phyloP scores from a whole-genome alignment of 257 asterid species.

The Knoxia roxburghii region DNA sequence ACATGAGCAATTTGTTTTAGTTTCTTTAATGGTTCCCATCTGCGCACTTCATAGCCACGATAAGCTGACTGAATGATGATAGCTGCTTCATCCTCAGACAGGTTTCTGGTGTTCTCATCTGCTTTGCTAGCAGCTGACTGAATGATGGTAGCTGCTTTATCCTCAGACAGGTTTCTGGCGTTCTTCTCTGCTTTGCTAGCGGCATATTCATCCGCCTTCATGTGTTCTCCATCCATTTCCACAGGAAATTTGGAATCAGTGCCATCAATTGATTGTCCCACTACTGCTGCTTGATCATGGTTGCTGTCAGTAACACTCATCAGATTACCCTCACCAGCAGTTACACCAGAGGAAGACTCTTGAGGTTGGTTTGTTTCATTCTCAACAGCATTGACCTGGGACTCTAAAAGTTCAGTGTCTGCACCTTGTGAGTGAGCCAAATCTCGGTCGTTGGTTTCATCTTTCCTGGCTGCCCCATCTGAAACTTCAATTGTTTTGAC shows the following conservation, averaged over 20 bases:
- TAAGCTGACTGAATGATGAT: constrained; percentile 56
- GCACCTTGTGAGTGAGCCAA: not conserved
- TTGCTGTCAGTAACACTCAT: not conserved
- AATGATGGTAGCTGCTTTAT: constrained; percentile 57
- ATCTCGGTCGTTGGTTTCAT: constrained; percentile 7
- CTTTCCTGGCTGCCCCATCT: constrained; percentile 25
- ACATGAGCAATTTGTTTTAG: constrained; percentile 50
- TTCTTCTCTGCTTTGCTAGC: constrained; percentile 20
- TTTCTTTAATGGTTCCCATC: constrained; percentile 61
- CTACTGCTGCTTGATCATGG: constrained; percentile 12
- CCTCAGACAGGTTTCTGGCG: constrained; percentile 29
- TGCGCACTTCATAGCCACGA: constrained; percentile 60
- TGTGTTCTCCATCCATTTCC: constrained; percentile 17
- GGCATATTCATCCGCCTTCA: constrained; percentile 8
- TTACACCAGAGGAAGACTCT: constrained; percentile 9
- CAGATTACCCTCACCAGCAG: not conserved
- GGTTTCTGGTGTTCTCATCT: constrained; percentile 66
- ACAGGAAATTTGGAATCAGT: constrained; percentile 14
- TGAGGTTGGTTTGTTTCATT: constrained; percentile 8
- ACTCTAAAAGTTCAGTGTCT: not conserved
- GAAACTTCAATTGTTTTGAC: constrained; percentile 31
- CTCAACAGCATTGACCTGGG: not conserved
- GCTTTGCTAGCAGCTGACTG: constrained; percentile 59
- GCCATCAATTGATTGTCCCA: constrained; percentile 14
- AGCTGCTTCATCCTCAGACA: constrained; percentile 61